These are phyloP conservation scores for Nicotiana tomentosiformis DNA, from an alignment of 257 asterid species.

Conservation along the genomic window DNA sequence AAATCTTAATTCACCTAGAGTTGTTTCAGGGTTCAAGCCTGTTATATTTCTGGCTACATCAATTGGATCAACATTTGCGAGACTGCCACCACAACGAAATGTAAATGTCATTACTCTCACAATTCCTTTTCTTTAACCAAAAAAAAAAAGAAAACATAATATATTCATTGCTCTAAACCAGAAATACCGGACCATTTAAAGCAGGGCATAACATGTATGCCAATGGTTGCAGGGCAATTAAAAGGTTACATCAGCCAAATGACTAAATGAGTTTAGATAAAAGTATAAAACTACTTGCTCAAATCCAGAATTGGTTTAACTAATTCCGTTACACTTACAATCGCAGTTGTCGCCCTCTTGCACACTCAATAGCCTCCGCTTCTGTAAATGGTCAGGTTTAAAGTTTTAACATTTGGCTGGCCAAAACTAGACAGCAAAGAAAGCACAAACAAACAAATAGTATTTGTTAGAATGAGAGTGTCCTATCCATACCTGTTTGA, in stretches of 20 bases:
- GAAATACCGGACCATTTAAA: not conserved
- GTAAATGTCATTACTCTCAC: not conserved
- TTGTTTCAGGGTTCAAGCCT: slow-evolving; percentile 93
- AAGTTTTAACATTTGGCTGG: slow-evolving; percentile 3
- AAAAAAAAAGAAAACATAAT: not conserved
- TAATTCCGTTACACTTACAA: slow-evolving; percentile 54
- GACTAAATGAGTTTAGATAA: slow-evolving; percentile 5
- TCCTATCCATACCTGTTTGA: slow-evolving; percentile 66
- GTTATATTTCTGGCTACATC: slow-evolving; percentile 79
- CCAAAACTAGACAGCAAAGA: slow-evolving; percentile 2
- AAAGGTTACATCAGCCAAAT: slow-evolving; percentile 13
- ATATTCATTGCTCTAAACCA: not conserved
- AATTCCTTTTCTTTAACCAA: not conserved
- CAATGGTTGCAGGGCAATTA: not conserved
- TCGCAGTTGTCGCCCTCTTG: slow-evolving; percentile 79
- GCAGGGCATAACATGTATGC: not conserved
- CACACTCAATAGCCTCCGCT: slow-evolving; percentile 74
- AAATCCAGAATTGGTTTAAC: not conserved
- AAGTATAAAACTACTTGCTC: not conserved
- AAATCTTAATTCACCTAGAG: slow-evolving; percentile 52
- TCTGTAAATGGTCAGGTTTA: slow-evolving; percentile 46
- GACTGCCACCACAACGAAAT: slow-evolving; percentile 43
- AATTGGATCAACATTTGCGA: slow-evolving; percentile 97
- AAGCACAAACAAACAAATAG: slow-evolving; percentile 6
- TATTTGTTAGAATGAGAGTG: slow-evolving; percentile 1